phyloP scores from a whole-genome alignment of 129 eudicot species.

The Ambrosia artemisiifolia region DNA sequence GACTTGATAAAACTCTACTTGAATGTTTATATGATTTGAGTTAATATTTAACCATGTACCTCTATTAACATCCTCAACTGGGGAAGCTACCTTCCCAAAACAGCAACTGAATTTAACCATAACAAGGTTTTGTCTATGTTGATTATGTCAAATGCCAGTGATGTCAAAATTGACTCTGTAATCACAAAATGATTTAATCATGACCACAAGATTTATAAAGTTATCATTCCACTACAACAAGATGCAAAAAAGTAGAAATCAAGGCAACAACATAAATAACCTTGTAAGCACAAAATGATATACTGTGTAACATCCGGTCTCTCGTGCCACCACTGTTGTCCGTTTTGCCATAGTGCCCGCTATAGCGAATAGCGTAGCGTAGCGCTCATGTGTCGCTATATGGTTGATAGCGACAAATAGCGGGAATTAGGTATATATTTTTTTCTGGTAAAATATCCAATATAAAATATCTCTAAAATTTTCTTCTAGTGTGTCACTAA shows the following conservation, averaged over 20 bases:
- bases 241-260: neutral
- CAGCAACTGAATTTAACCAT: slow-evolving; percentile 56
- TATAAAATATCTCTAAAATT: too few species aligned
- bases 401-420: too few species aligned
- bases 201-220: neutral
- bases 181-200: neutral
- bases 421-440: too few species aligned
- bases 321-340: too few species aligned
- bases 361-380: too few species aligned
- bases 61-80: slow-evolving; percentile 34
- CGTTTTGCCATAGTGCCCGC: too few species aligned
- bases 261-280: neutral
- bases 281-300: neutral
- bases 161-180: slow-evolving; percentile 13
- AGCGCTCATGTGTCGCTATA: too few species aligned
- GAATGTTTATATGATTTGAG: neutral
- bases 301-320: too few species aligned
- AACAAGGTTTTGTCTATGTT: slow-evolving; percentile 22
- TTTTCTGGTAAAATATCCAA: too few species aligned
- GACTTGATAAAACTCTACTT: neutral
- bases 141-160: slow-evolving; percentile 18
- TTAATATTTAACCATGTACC: slow-evolving; percentile 32
- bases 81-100: slow-evolving; percentile 33
- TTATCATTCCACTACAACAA: neutral
- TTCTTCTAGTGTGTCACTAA: too few species aligned